A percentile compares a stretch with the other conserved stretches of the same genome.
Evolutionary conservation across 176 grass and related monocot genomes (phyloP).

Genomic region (Hordeum vulgare): MorexV3_pseudomolecules_assembly NC_058519.1:610939081-610939580

Average conservation of each 20-base stretch:
- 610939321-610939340: background rate
- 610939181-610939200: slow-evolving; percentile 96
- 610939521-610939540: slow-evolving; percentile 93
- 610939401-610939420: slow-evolving; percentile 44
- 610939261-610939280: slow-evolving; percentile 42
- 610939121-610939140: background rate
- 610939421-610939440: slow-evolving; percentile 10
- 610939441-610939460: background rate
- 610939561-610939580: slow-evolving; percentile 52
- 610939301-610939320: background rate
- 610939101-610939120: background rate
- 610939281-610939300: slow-evolving; percentile 4
- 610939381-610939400: slow-evolving; percentile 92
- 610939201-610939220: slow-evolving; percentile 79
- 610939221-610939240: slow-evolving; percentile 89
- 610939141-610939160: background rate
- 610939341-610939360: slow-evolving; percentile 49
- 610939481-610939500: slow-evolving; percentile 58
- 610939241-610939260: slow-evolving; percentile 86
- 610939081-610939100: background rate
- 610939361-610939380: slow-evolving; percentile 77
- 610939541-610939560: slow-evolving; percentile 90
- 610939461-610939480: background rate
- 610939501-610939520: slow-evolving; percentile 98
- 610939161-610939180: background rate